These are phyloP conservation scores for Russula virescens DNA, from an alignment of 768 basidiomycete genomes.

Conservation along the genomic window DNA sequence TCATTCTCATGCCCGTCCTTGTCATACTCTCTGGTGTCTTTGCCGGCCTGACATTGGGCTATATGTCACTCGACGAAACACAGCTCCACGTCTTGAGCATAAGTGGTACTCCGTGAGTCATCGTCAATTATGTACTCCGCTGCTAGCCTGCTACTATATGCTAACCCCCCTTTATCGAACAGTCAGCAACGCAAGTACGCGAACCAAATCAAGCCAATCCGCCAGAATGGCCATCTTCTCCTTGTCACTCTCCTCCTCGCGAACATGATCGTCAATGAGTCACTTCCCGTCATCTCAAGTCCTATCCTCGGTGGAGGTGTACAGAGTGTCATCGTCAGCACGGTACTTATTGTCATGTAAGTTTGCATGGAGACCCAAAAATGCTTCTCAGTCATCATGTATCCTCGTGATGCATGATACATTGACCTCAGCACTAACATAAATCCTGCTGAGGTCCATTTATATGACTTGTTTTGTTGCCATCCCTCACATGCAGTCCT, in stretches of 20 bases:
- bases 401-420: background rate
- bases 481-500: too few relatives aligned
- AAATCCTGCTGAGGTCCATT: too few relatives aligned
- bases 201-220: slow-evolving; percentile 79
- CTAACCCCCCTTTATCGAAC: slow-evolving; percentile 15
- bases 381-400: background rate
- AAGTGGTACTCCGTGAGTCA: slow-evolving; percentile 75
- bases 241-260: slow-evolving; percentile 78
- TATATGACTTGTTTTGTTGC: background rate
- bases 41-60: slow-evolving; percentile 88
- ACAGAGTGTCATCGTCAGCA: slow-evolving; percentile 73
- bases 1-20: slow-evolving; percentile 72
- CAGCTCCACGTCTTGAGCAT: slow-evolving; percentile 84
- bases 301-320: slow-evolving; percentile 74
- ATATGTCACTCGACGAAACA: slow-evolving; percentile 90
- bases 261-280: slow-evolving; percentile 91
- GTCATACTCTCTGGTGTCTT: slow-evolving; percentile 80
- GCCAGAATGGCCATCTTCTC: slow-evolving; percentile 75
- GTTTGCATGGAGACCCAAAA: slow-evolving; percentile 30
- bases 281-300: slow-evolving; percentile 78
- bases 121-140: slow-evolving; percentile 17
- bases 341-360: slow-evolving; percentile 82
- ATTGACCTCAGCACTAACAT: background rate
- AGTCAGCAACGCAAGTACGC: slow-evolving; percentile 79
- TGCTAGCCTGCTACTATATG: slow-evolving; percentile 9